Conservation (phyloP, 2,329 filamentous ascomycete species). For the Cladosporium sp. region DNA sequence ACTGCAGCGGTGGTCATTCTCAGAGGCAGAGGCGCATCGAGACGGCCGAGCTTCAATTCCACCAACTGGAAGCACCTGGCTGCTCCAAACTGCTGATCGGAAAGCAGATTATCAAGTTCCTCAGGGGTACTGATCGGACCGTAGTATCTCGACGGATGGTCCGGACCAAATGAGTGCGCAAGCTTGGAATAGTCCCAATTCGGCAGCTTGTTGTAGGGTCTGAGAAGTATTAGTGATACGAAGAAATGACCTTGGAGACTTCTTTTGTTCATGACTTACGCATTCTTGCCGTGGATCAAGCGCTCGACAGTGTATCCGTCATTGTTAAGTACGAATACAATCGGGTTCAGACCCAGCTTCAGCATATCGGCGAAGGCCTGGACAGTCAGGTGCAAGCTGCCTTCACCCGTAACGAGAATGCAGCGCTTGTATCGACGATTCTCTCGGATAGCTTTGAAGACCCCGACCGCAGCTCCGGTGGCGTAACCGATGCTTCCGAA, state of each 20-base stretch:
- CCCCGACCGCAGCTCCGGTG: constrained; percentile 22
- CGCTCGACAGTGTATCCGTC: constrained; percentile 58
- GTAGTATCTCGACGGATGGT: constrained; percentile 11
- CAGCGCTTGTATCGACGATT: constrained; percentile 41
- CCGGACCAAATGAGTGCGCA: constrained; percentile 11
- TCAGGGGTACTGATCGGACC: neutral
- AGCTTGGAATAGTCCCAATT: constrained; percentile 16
- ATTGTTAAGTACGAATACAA: constrained; percentile 52
- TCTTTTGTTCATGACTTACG: neutral
- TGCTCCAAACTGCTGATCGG: constrained; percentile 7
- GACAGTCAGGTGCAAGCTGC: constrained; percentile 57
- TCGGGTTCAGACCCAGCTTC: constrained; percentile 60
- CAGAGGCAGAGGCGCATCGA: constrained; percentile 20
- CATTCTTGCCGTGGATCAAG: constrained; percentile 52
- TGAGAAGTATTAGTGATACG: neutral
- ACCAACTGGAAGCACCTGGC: constrained; percentile 17
- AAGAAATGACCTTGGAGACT: neutral
- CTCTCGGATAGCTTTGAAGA: constrained; percentile 22
- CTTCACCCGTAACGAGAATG: constrained; percentile 61
- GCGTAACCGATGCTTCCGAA: constrained; percentile 14
- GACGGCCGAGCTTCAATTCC: constrained; percentile 17
- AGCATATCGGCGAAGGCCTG: constrained; percentile 80
- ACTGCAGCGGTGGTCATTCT: constrained; percentile 17
- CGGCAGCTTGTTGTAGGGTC: neutral
- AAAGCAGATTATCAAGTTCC: constrained; percentile 1